These are phyloP conservation scores for Ceratobasidium sp. DNA, from an alignment of 1,284 basidiomycete genomes.

Conservation along the genomic window DNA sequence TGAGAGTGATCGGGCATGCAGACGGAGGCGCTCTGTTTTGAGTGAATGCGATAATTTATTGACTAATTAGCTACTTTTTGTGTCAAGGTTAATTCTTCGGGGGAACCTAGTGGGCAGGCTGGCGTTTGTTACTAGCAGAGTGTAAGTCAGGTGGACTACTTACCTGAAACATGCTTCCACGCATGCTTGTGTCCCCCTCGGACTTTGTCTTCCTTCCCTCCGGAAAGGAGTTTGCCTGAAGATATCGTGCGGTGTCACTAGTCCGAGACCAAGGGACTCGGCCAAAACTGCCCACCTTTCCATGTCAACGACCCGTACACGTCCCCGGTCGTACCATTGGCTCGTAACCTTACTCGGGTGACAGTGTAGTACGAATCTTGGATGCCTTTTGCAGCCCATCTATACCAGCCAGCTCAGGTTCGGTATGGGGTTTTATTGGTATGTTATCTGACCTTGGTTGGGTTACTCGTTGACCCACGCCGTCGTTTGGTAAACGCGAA, in stretches of 20 bases:
- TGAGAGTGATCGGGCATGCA: neutral
- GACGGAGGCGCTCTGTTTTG: neutral
- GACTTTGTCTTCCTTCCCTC: conserved; percentile 50
- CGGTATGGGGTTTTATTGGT: neutral
- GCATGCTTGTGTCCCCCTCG: conserved; percentile 53
- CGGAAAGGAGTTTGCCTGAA: conserved; percentile 50
- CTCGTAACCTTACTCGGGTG: conserved; percentile 69
- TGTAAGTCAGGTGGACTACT: conserved; percentile 1
- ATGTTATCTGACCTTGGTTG: conserved; percentile 52
- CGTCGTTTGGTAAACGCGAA: conserved; percentile 68
- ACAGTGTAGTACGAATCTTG: conserved; percentile 72
- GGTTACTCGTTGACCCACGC: conserved; percentile 68
- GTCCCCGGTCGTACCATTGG: conserved; percentile 73
- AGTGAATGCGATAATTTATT: neutral
- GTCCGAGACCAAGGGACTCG: conserved; percentile 2
- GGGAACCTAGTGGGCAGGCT: neutral
- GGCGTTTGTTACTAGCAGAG: too few relatives aligned
- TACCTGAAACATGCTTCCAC: conserved; percentile 46
- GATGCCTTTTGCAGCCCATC: conserved; percentile 75
- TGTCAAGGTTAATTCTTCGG: neutral
- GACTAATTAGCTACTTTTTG: neutral
- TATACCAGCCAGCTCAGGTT: conserved; percentile 39
- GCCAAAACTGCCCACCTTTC: conserved; percentile 62
- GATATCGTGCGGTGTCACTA: neutral
- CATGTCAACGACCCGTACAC: conserved; percentile 78